Conservation (phyloP, 768 basidiomycete genomes). For the Sarcomyxa edulis region DNA sequence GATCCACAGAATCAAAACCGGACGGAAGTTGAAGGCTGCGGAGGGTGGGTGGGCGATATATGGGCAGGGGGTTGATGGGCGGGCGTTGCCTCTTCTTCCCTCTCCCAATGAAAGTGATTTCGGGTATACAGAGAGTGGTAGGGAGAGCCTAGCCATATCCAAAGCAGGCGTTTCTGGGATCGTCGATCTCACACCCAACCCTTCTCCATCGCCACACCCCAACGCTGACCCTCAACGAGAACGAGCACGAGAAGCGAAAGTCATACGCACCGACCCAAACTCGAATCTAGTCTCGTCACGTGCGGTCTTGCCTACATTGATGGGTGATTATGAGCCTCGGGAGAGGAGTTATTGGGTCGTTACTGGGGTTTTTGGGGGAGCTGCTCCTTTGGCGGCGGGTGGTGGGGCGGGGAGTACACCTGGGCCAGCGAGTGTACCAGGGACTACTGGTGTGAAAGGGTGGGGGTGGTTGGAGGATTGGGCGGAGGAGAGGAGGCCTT, state of each 20-base stretch:
- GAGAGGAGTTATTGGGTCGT: constrained; percentile 50
- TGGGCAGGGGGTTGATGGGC: constrained; percentile 56
- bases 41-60: constrained; percentile 73
- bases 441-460: too few species aligned
- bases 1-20: constrained; percentile 56
- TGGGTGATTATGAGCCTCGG: constrained; percentile 37
- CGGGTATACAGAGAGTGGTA: constrained; percentile 44
- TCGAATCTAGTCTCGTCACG: constrained; percentile 64
- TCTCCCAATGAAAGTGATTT: constrained; percentile 23
- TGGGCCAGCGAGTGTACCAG: constrained; percentile 31
- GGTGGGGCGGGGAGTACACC: constrained; percentile 17
- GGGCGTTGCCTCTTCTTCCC: constrained; percentile 42
- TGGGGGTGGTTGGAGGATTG: constrained; percentile 45
- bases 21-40: constrained; percentile 46
- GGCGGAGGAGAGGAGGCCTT: constrained; percentile 41
- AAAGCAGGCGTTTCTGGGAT: constrained; percentile 61
- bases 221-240: background rate
- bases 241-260: constrained; percentile 27
- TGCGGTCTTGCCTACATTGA: constrained; percentile 62
- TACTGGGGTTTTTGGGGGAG: constrained; percentile 62
- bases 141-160: constrained; percentile 48
- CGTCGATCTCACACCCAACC: too few species aligned
- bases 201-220: too few species aligned
- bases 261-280: constrained; percentile 68
- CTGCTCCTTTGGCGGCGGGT: constrained; percentile 31